Base-by-base conservation (phyloP, 208 protist species). In the Acanthamoeba castellanii region DNA sequence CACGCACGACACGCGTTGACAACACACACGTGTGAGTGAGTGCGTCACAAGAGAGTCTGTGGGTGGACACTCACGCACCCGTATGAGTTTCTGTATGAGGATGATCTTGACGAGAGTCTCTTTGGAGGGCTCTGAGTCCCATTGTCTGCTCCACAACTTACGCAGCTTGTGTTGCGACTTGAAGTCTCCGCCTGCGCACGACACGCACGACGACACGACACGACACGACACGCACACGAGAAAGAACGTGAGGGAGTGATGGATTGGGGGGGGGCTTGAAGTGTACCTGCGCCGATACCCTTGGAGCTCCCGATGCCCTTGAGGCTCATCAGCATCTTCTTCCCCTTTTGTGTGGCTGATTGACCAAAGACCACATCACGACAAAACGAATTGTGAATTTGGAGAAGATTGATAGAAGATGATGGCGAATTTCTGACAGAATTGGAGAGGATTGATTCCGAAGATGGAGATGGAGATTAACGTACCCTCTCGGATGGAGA, bases 311-410 rank as follows among this genome's bases (percentile, higher is more conserved):
- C 78, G 3, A 85, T 85, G 45, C 45, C 30, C n/a, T 85, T 85
- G 25, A 85, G 78, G 20, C 78, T 34, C 37, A 85, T 50, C 27
- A 85, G 45, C 78, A 85, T 85, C 78, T 59, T 50, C 78, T 85
- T 85, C n/a, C 78, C 78, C 45, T 85, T 85, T 59, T 34, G 27
- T 22, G 47, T 34, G 14, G 76, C 76, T 82, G 74, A 1, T 34
- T 4, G 2, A 30, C 34, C 72, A n/a, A n/a, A 82, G 32, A 37
- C 32, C 22, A 81, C n/a, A 81, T 81, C 13, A 27, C n/a, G 11
- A 47, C 72, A 59, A 13, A 34, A 20, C n/a, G 13, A 0, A 34
- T 34, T 18, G 45, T 47, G 5, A 47, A 81, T 22, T 45, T 45
- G 34, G 6, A 20, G 66, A 74, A 74, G 66, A 34, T 25, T 70